A percentile compares a stretch with the other conserved stretches of the same genome.
phyloP scores from a whole-genome alignment of 306 rosid genomes.

The Prunus mume region DNA sequence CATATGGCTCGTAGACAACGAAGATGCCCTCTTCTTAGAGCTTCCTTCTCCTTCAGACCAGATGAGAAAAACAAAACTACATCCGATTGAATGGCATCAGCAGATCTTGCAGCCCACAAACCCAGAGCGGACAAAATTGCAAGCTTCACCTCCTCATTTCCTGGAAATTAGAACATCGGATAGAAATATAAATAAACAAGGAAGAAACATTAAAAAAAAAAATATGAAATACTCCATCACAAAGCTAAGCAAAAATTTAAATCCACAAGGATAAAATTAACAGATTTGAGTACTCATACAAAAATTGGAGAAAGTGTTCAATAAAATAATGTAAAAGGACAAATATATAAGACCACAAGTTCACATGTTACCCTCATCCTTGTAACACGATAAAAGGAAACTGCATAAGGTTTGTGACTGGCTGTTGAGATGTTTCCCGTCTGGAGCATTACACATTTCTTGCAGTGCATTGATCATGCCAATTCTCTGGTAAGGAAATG shows the following conservation, averaged over 20 bases:
- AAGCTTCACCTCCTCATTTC: constrained; percentile 92
- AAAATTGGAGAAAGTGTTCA: not conserved
- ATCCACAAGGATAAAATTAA: not conserved
- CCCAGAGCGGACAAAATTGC: constrained; percentile 67
- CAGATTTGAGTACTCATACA: not conserved
- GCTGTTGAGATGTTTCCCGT: constrained; percentile 61
- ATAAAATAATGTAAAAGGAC: not conserved
- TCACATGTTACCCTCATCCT: constrained; percentile 65
- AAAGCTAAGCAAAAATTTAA: not conserved
- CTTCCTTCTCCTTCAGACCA: constrained; percentile 96
- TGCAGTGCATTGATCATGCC: constrained; percentile 82
- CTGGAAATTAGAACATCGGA: constrained; percentile 39
- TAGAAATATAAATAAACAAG: constrained; percentile 19
- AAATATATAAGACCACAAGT: constrained; percentile 1
- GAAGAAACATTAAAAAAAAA: constrained; percentile 1
- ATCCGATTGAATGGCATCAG: constrained; percentile 57
- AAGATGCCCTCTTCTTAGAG: constrained; percentile 78
- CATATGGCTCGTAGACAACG: constrained; percentile 61
- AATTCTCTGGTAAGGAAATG: constrained; percentile 90
- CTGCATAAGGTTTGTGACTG: constrained; percentile 57
- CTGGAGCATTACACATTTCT: constrained; percentile 76
- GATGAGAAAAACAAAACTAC: constrained; percentile 64
- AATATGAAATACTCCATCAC: not conserved
- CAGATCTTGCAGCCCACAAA: constrained; percentile 74
- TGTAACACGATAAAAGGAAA: constrained; percentile 77